phyloP scores from a whole-genome alignment of 805 yeast species.

The Candida maris region DNA sequence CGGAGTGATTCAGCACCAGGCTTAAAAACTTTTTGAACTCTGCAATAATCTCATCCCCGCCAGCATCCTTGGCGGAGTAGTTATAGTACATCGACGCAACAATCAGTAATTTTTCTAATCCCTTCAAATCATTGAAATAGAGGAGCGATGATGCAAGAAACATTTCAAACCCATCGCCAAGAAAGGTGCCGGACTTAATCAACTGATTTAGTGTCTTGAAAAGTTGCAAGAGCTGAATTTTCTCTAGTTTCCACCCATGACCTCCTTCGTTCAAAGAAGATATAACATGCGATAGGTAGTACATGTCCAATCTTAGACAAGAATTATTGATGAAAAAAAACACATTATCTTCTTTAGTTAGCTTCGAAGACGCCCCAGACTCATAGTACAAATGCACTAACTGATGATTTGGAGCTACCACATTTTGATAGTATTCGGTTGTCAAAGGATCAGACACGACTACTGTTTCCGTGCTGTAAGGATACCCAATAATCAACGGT shows the following conservation, averaged over 20 bases:
- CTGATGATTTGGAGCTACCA: conserved; percentile 22
- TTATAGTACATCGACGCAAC: conserved; percentile 16
- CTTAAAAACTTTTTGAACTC: conserved; percentile 31
- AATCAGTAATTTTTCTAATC: conserved; percentile 16
- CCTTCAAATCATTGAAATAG: conserved; percentile 7
- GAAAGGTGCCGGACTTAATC: conserved; percentile 12
- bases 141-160: conserved; percentile 8
- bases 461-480: conserved; percentile 17
- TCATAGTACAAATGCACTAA: conserved; percentile 8
- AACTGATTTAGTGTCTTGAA: conserved; percentile 25
- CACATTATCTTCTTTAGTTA: conserved; percentile 1
- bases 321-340: conserved; percentile 13
- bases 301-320: conserved; percentile 20
- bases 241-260: conserved; percentile 22
- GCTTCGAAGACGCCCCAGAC: conserved; percentile 1
- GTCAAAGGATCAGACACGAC: conserved; percentile 17
- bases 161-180: conserved; percentile 10
- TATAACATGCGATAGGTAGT: conserved; percentile 18
- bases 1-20: conserved; percentile 22
- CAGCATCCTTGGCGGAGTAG: conserved; percentile 11
- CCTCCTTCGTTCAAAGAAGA: conserved; percentile 22
- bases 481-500: conserved; percentile 26
- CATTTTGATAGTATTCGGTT: conserved; percentile 16
- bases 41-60: conserved; percentile 22
- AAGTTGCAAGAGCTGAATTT: conserved; percentile 23